Evolutionary conservation across 768 basidiomycete genomes (phyloP), one percentile per base, ranked within the genome.

Genomic region (Piloderma croceum): DNA sequence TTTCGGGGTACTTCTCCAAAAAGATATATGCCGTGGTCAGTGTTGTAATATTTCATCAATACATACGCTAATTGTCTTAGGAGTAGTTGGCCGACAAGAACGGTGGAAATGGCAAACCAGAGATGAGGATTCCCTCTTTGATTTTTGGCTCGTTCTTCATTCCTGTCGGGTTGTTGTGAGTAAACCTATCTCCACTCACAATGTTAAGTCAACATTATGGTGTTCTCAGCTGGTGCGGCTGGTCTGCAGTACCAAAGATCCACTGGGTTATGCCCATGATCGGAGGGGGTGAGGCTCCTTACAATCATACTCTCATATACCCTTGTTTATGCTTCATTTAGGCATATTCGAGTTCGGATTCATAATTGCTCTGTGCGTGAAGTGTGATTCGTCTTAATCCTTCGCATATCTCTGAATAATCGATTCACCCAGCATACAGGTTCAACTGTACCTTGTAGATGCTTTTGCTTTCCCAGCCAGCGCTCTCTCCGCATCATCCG

Each of bases 191-290:
- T n/a, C n/a, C n/a, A n/a, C n/a, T n/a, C n/a, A n/a, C n/a, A n/a
- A n/a, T n/a, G n/a, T n/a, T n/a, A n/a, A n/a, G n/a, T n/a, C n/a
- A n/a, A n/a, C n/a, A n/a, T n/a, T n/a, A n/a, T n/a, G n/a, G n/a
- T n/a, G n/a, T 25, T 13, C 7, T 3, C 34, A 83, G 81, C 46
- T 83, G 82, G 83, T 84, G 80, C 52, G 83, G 83, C 13, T 84
- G 83, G 83, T 79, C 81, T 7, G 83, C 81, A 2, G 65, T 78
- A 46, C 70, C 70, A 0, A 51, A 51, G 20, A 40, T 76, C 2
- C 80, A 83, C 43, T 83, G 79, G 79, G 79, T 81, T 24, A 78
- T 85, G 76, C 82, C 82, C 7, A 79, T 84, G 32, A 71, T 77
- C 31, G 77, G 77, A 3, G 68, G 76, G 3, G 65, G 62, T 2